Base-by-base conservation (phyloP, 768 basidiomycete species). In the Naganishia randhawae region DNA sequence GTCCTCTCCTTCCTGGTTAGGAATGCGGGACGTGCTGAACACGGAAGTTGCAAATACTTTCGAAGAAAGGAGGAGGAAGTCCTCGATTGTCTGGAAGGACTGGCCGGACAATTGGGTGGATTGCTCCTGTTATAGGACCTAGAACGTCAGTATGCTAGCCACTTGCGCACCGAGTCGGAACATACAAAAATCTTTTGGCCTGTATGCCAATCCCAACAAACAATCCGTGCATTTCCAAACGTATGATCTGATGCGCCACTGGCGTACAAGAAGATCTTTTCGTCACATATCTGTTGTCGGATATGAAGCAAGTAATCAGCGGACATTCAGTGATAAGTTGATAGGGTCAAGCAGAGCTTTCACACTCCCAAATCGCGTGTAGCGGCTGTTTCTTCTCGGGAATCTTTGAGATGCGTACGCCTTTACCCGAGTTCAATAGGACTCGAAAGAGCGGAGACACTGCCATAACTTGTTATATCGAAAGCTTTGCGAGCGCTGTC, bases 201-300 rank as follows among this genome's bases (percentile, higher is more conserved):
- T 0, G 69, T 70, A n/a, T 62, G 65, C 69, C 69, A 70, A 53
- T 67, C 53, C 69, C 69, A 70, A 42, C 32, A 55, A 3, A 19
- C 51, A n/a, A 70, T 45, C 37, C 41, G n/a, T 14, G 65, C 64
- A 41, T 61, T 42, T 8, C 57, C 57, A 42, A 61, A 61, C 6
- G 39, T 10, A 7, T 61, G 33, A 9, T 61, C 37, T 7, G 37
- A 22, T 22, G 57, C 57, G 7, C 37, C 57, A 42, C 54, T 53
- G 35, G 57, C 55, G 25, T 62, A 67, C 10, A 70, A 41, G 41
- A 62, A 70, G 0, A 70, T 41, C 27, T 67, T 63, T 25, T 70
- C 69, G 25, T 70, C 69, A 33, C 69, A 70, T 10, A 70, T 39
- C 65, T 70, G 35, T n/a, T 29, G 8, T n/a, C 11, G 4, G 63